Evolutionary conservation across 345 rosid genomes (phyloP), one percentile per base, ranked within the genome.

Genomic region (Microthlaspi erraticum): DNA sequence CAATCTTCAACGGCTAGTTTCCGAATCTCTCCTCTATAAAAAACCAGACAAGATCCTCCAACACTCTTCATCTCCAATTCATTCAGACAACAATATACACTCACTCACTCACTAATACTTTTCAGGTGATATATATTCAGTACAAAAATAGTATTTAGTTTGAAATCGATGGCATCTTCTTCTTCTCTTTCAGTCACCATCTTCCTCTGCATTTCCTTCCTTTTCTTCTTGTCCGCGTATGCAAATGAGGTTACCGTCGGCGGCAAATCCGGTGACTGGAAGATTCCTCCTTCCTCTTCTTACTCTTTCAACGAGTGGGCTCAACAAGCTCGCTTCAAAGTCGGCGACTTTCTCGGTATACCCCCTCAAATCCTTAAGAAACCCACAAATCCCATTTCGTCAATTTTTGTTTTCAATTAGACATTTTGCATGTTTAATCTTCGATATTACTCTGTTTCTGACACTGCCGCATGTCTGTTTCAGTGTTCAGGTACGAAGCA

Each of bases 251-350:
- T 84, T 18, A 10, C 72, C 53, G 87, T 84, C 34, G 91, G 91
- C n/a, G 86, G 87, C 37, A 80, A 84, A 56, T 7, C 77, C n/a
- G 83, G 80, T 23, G 84, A 80, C 13, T 87, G 91, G 91, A 84
- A 80, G 48, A 43, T 83, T 58, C 91, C 91, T 0, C 26, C 87
- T 60, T 82, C 91, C 6, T 58, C 87, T 71, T 67, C 91, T 3
- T 81, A 68, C 74, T 81, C 93, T 18, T 89, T 91, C 64, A 84
- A 84, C 66, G 70, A 75, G 38, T 91, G 97, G 96, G 89, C 96
- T 52, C 82, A 69, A 62, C 74, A 39, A 0, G 39, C 87, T 52
- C 93, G 97, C 26, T 91, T 91, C 79, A 78, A 66, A 50, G 76
- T 86, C 34, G 93, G 91, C 23, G 93, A 91, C 75, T 55, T 75